Evolutionary conservation across 768 basidiomycete species (phyloP), one percentile per base, ranked within the genome.

Genomic region (Chalciporus chontae): DNA sequence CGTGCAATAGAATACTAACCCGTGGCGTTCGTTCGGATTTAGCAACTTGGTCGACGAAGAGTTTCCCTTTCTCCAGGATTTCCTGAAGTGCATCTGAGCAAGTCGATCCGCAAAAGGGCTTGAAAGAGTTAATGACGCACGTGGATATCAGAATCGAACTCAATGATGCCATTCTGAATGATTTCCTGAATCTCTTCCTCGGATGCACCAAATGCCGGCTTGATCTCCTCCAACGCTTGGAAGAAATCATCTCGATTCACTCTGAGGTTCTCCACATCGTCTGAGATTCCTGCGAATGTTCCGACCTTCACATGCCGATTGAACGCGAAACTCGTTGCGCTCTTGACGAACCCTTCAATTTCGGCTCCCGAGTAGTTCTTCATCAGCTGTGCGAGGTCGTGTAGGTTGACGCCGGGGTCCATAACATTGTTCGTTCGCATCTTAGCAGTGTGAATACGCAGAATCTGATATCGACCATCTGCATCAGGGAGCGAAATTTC

Each of bases 351-450:
- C 59, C 96, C 96, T 47, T 83, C 83, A 52, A 99, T 91, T 70
- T 99, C 96, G 1, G 96, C 96, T 48, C 96, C 96, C 8, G 89
- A 91, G 66, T 97, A 99, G 73, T 99, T 99, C 76, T 98, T 99
- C 47, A 94, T 98, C 39, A 78, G 52, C 5, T 74, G 67, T 0
- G 95, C 90, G 34, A 99, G 80, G 65, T 97, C 92, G 4, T 62
- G 60, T 5, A 99, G 69, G 68, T 94, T 80, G 36, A 99, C 93
- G 53, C 93, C 89, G 15, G 55, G 40, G 47, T 89, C 93, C 88
- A 99, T 90, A 38, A 97, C 86, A 13, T 84, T 79, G 65, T 97
- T 98, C 24, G 69, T 78, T 31, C 91, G 83, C 96, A 99, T 99
- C 72, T 93, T 94, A 45, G 79, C 64, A 0, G 96, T 99, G 68